Conservation (phyloP, 2,329 filamentous ascomycete genomes). For the Botrytis tulipae region DNA sequence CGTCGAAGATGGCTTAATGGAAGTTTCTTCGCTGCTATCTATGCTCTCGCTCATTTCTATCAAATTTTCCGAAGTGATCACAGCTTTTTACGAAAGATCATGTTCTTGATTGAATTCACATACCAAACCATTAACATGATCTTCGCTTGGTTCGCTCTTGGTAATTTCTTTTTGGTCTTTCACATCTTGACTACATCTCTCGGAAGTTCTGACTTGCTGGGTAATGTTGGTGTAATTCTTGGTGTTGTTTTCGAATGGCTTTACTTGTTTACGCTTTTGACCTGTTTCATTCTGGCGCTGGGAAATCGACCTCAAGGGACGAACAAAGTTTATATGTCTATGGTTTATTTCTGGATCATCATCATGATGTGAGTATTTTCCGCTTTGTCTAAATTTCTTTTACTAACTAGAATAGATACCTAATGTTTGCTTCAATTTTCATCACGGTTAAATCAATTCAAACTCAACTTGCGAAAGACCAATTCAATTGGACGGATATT, state of each 20-base stretch:
- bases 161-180: slow-evolving; percentile 98
- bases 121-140: slow-evolving; percentile 93
- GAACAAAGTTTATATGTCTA: slow-evolving; percentile 89
- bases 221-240: slow-evolving; percentile 73
- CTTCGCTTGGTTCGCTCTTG: slow-evolving; percentile 97
- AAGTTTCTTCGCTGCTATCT: slow-evolving; percentile 97
- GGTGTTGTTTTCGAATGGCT: slow-evolving; percentile 94
- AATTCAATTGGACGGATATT: slow-evolving; percentile 69
- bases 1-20: slow-evolving; percentile 96
- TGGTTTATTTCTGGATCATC: slow-evolving; percentile 97
- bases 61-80: slow-evolving; percentile 95
- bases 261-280: slow-evolving; percentile 86
- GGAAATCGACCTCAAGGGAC: slow-evolving; percentile 94
- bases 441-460: slow-evolving; percentile 88
- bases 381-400: not conserved
- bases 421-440: slow-evolving; percentile 92
- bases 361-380: slow-evolving; percentile 75
- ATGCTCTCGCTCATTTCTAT: slow-evolving; percentile 90
- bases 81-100: slow-evolving; percentile 79
- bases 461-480: slow-evolving; percentile 57
- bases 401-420: slow-evolving; percentile 55
- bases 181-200: slow-evolving; percentile 95
- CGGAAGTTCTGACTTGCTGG: slow-evolving; percentile 66
- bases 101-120: slow-evolving; percentile 91
- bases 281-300: slow-evolving; percentile 91